Evolutionary conservation across 805 yeast genomes (phyloP).

Genomic region (Maudiozyma bulderi): DNA sequence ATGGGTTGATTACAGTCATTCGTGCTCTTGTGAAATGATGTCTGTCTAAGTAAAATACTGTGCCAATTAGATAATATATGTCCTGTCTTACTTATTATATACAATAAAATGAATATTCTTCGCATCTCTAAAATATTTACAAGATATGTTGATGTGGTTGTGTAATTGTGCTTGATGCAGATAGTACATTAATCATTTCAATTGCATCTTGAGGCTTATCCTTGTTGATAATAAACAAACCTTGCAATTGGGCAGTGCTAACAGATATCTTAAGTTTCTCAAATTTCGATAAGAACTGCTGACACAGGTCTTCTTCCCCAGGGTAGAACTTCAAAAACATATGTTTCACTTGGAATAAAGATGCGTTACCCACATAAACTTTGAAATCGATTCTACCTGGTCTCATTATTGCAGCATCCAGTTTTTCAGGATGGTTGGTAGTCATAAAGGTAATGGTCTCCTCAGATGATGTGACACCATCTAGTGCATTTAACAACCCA

Average conservation of each 20-base stretch:
- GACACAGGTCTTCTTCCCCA: slow-evolving; percentile 44
- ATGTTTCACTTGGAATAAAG: slow-evolving; percentile 61
- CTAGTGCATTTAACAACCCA: slow-evolving; percentile 86
- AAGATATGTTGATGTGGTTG: background rate
- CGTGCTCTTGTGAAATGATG: too few relatives aligned
- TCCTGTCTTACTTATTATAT: too few relatives aligned
- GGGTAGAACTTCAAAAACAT: slow-evolving; percentile 89
- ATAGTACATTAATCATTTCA: slow-evolving; percentile 40
- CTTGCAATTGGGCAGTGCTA: slow-evolving; percentile 92
- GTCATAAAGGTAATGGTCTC: slow-evolving; percentile 97
- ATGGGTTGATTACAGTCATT: too few relatives aligned
- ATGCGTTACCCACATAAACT: slow-evolving; percentile 78
- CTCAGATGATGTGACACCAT: slow-evolving; percentile 96
- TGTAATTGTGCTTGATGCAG: slow-evolving; percentile 22
- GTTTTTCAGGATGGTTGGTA: slow-evolving; percentile 88
- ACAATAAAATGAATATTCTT: too few relatives aligned
- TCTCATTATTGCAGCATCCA: slow-evolving; percentile 86
- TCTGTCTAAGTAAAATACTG: too few relatives aligned
- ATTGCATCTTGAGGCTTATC: slow-evolving; percentile 71
- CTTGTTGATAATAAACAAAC: slow-evolving; percentile 87
- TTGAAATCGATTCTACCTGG: slow-evolving; percentile 93
- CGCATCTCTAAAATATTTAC: background rate
- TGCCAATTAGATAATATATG: too few relatives aligned
- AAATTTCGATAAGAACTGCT: slow-evolving; percentile 24
- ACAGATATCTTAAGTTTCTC: slow-evolving; percentile 20